Evolutionary conservation across 176 grass and related monocot genomes (phyloP).

Genomic region (Leersia perrieri): DNA sequence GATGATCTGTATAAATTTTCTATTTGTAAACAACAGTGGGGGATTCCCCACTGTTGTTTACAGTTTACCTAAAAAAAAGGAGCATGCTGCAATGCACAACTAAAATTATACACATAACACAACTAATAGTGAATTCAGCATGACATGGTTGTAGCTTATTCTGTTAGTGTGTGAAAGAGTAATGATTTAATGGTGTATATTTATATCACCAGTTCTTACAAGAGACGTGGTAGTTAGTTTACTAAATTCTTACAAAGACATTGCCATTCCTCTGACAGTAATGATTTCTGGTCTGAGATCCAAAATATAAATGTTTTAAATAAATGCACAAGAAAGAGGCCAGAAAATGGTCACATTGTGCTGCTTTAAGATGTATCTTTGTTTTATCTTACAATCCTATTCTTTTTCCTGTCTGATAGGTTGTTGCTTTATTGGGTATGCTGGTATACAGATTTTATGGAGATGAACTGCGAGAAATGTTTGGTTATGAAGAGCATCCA

Average conservation of each 20-base stretch:
- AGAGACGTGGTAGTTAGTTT: background rate
- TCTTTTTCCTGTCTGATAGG: constrained; percentile 57
- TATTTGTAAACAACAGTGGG: background rate
- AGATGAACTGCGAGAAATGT: constrained; percentile 98
- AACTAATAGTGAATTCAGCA: background rate
- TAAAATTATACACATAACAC: background rate
- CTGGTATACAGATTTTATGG: constrained; percentile 97
- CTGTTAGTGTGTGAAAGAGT: background rate
- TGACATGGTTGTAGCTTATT: background rate
- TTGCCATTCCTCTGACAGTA: background rate
- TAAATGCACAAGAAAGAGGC: background rate
- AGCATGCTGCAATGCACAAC: background rate
- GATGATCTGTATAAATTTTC: background rate
- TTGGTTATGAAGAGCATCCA: constrained; percentile 94
- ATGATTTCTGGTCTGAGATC: background rate
- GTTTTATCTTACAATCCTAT: constrained; percentile 29
- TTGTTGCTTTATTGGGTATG: constrained; percentile 90
- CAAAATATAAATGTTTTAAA: background rate
- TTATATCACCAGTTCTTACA: background rate
- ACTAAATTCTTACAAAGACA: background rate
- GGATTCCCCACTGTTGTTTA: background rate
- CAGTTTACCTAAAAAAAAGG: background rate
- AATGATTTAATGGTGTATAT: background rate
- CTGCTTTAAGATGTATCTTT: background rate
- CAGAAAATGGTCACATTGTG: background rate